Conservation (phyloP, 108 stramenopile species). For the Skeletonema costatum region DNA sequence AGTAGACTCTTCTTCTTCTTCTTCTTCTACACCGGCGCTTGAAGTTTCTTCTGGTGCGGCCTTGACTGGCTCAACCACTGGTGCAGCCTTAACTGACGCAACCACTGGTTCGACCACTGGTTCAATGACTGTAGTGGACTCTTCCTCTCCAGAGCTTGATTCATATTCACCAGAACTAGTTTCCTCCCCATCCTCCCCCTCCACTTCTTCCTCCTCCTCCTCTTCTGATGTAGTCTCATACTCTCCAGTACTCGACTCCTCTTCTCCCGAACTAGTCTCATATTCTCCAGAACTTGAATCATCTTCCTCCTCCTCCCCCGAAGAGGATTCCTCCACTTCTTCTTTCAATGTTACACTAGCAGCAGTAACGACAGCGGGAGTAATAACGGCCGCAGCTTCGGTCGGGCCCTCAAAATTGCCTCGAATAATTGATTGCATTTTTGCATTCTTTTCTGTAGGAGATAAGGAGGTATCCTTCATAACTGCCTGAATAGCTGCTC, state of each 20-base stretch:
- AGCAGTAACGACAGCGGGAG: background rate
- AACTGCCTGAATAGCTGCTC: conserved; percentile 11
- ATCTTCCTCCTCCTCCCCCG: background rate
- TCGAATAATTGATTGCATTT: conserved; percentile 36
- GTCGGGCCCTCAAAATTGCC: conserved; percentile 3
- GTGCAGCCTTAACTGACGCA: no score
- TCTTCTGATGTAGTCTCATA: background rate
- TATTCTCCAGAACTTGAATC: background rate
- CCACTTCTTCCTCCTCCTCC: background rate
- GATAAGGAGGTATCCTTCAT: conserved; percentile 18
- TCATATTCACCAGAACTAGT: background rate
- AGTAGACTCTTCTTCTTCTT: background rate
- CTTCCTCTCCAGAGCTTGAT: no score
- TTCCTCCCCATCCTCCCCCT: conserved; percentile 6
- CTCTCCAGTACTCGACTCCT: conserved; percentile 2
- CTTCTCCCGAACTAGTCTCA: background rate
- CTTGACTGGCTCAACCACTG: no score
- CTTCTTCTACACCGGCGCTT: no score
- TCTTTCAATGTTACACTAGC: background rate
- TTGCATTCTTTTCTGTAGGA: conserved; percentile 18
- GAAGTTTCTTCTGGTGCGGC: no score
- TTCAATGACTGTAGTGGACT: background rate
- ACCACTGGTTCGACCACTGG: no score
- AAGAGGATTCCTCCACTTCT: background rate
- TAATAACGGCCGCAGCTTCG: background rate